These are phyloP conservation scores for Dalbergia cochinchinensis DNA, from an alignment of 306 rosid genomes.

Conservation along the genomic window DNA sequence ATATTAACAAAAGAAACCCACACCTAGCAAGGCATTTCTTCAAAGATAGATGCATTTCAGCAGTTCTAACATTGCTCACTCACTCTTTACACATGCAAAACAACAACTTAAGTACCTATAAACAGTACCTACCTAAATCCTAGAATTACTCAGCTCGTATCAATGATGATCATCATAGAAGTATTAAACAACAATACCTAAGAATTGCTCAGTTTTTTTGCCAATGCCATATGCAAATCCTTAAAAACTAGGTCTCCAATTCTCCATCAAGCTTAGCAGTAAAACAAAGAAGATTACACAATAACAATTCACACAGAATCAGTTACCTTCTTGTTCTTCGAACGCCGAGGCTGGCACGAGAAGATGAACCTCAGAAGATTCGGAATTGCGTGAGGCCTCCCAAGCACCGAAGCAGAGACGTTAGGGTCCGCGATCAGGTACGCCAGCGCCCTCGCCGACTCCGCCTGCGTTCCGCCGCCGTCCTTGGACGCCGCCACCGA, in stretches of 20 bases:
- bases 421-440: constrained; percentile 88
- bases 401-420: constrained; percentile 80
- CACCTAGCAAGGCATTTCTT: neutral
- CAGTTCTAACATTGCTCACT: neutral
- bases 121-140: neutral
- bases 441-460: constrained; percentile 94
- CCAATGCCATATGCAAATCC: constrained; percentile 27
- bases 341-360: constrained; percentile 87
- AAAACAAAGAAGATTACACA: neutral
- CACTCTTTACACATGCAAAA: neutral
- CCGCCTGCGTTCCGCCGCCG: constrained; percentile 81
- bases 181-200: neutral
- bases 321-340: constrained; percentile 75
- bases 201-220: constrained; percentile 2
- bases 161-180: too few relatives aligned
- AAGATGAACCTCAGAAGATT: constrained; percentile 86
- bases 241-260: constrained; percentile 5
- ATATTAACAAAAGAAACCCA: neutral
- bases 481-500: constrained; percentile 82
- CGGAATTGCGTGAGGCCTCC: constrained; percentile 85
- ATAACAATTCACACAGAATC: constrained; percentile 31
- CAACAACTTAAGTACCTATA: too few relatives aligned
- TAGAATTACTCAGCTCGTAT: neutral
- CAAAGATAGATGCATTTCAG: neutral
- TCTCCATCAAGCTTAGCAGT: neutral